Evolutionary conservation across 1,284 basidiomycete species (phyloP).

Genomic region (Porogramme epimiltina): DNA sequence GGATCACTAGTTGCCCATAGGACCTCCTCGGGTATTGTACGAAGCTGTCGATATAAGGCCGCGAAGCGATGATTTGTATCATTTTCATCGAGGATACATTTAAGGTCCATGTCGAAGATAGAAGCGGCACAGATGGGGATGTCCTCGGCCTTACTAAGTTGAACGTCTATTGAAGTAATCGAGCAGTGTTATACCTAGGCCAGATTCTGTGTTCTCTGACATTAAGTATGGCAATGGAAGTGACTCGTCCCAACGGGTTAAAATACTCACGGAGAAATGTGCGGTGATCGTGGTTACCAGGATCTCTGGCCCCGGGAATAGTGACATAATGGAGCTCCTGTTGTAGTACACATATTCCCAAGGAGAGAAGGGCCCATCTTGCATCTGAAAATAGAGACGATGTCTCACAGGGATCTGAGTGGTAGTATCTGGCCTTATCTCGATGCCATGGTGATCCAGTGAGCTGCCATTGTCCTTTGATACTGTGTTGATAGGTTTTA

Average conservation of each 20-base stretch:
- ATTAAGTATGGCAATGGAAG: not conserved
- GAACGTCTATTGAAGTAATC: not conserved
- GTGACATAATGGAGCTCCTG: not conserved
- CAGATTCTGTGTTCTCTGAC: too few relatives aligned
- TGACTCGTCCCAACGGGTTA: not conserved
- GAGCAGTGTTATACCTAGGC: not conserved
- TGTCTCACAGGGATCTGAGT: not conserved
- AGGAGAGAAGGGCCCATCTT: not conserved
- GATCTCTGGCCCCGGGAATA: not conserved
- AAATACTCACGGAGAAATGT: not conserved
- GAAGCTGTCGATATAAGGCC: too few relatives aligned
- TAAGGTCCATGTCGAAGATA: not conserved
- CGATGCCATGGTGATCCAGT: not conserved
- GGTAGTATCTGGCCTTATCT: too few relatives aligned
- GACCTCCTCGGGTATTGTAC: too few relatives aligned
- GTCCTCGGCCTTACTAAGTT: constrained; percentile 1
- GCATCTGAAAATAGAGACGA: constrained; percentile 4
- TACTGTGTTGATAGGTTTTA: too few relatives aligned
- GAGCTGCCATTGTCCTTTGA: too few relatives aligned
- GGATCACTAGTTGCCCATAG: too few relatives aligned
- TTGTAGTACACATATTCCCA: not conserved
- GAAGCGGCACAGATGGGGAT: not conserved
- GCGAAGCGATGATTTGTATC: too few relatives aligned
- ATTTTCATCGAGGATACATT: not conserved
- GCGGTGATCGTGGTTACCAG: not conserved